Evolutionary conservation across 495 filamentous ascomycete species (phyloP).

Genomic region (Oidiodendron maius): DNA sequence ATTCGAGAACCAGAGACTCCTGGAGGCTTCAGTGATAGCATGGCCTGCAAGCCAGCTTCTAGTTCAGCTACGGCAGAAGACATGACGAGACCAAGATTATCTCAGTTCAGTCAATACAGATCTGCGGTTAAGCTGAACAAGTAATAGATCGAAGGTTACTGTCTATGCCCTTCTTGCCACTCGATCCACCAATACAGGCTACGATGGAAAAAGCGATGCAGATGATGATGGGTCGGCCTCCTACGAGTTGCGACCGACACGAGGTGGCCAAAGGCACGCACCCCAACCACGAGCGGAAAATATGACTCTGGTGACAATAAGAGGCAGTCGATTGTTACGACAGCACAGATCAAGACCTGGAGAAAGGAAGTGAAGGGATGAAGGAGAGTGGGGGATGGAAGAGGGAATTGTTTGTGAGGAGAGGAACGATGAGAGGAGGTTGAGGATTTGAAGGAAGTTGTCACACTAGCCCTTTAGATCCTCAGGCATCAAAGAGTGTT

Average conservation of each 20-base stretch:
- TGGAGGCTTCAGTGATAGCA: slow-evolving; percentile 85
- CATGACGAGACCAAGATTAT: slow-evolving; percentile 42
- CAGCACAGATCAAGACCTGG: neutral
- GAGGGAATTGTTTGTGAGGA: neutral
- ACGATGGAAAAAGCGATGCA: slow-evolving; percentile 13
- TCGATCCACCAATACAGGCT: slow-evolving; percentile 13
- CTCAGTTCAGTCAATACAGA: slow-evolving; percentile 17
- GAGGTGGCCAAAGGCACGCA: neutral
- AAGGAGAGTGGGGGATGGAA: neutral
- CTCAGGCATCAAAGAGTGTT: too few relatives aligned
- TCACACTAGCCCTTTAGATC: neutral
- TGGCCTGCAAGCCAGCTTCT: slow-evolving; percentile 82
- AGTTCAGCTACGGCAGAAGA: slow-evolving; percentile 79
- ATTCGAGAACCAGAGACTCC: slow-evolving; percentile 93
- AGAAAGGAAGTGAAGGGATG: neutral
- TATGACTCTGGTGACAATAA: neutral
- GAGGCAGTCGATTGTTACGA: neutral
- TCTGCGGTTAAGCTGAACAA: neutral
- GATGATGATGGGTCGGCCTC: slow-evolving; percentile 4
- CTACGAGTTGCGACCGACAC: slow-evolving; percentile 16
- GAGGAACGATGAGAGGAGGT: too few relatives aligned
- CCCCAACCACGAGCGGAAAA: neutral
- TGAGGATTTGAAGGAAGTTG: neutral
- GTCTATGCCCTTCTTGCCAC: slow-evolving; percentile 13
- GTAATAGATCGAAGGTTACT: slow-evolving; percentile 13